Base-by-base conservation (phyloP, 768 basidiomycete genomes). In the Lentinula detonsa region DNA sequence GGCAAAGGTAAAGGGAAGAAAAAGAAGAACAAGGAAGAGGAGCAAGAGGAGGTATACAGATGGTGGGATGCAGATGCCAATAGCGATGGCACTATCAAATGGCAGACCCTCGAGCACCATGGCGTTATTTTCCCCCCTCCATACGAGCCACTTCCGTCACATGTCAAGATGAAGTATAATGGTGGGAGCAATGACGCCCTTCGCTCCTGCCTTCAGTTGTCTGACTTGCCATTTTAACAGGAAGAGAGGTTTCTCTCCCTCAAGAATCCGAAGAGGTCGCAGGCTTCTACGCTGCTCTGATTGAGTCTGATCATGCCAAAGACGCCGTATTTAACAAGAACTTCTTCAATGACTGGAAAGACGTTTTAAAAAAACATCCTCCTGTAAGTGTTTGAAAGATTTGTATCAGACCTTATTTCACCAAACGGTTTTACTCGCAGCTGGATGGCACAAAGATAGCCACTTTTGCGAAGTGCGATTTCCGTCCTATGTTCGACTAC, bases 41-140 rank as follows among this genome's bases (percentile, higher is more conserved):
- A 93, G 43, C 81, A 85, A 59, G 88, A 88, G 59, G 86, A 84
- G 60, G 81, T 86, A 52, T 93, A 85, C 72, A 82, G 84, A 63
- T 95, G 93, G 92, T 97, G 95, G 96, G 90, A 94, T 67, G 76
- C 82, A 65, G 81, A 88, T 64, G 80, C 78, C 34, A 83, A 90
- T 61, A 85, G 84, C 57, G 92, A 94, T 68, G 91, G 85, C 10
- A 79, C 85, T 42, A 77, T 85, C 60, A 97, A 98, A 73, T 99
- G 97, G 97, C 83, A 84, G 63, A 97, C 93, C n/a, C 82, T 99
- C 56, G 89, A 93, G 69, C 97, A 99, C 74, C 86, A 83, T 65
- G 97, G 95, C 54, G 95, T 99, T 42, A 82, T 95, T 64, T 99
- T 99, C 75, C 97, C 97, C 63, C 93, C 93, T 53, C 88, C 95